Evolutionary conservation across 1,284 basidiomycete species (phyloP), one percentile per base, ranked within the genome.

Genomic region (Anthracocystis walkeri): DNA sequence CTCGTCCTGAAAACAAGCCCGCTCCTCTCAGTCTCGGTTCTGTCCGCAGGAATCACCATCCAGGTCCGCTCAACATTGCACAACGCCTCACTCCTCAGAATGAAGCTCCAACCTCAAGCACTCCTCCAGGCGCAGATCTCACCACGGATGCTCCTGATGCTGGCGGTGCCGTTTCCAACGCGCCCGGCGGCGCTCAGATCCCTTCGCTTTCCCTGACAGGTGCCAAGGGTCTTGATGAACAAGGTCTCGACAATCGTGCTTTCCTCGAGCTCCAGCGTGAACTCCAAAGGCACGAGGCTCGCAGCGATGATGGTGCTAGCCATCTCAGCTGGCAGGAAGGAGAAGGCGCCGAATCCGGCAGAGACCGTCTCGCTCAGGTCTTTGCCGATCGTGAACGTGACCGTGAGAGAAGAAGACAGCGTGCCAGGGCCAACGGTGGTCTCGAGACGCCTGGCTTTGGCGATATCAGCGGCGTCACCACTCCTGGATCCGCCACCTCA

Each of bases 261-360:
- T 82, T 82, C 48, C 70, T 79, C 55, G 80, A 82, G 45, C 69
- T 82, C 3, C 78, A 78, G 54, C 67, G 74, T 11, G 80, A 82
- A 56, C 65, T 82, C 12, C 77, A 79, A 52, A 50, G 76, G 42
- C 78, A 80, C 54, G 78, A 81, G 58, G 69, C 72, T 12, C 58
- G 63, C 18, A 60, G 58, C 25, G 76, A 73, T n/a, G 70, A 70
- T 11, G 64, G 55, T 3, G 60, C 27, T 27, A 64, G 65, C 25
- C 49, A 46, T 18, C 40, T 59, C 44, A 73, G 74, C 40, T 76
- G 64, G 65, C 58, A 62, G 14, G 72, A 58, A 7, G 52, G n/a
- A 7, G 53, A 71, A 7, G n/a, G 38, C 7, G 27, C 10, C 25
- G 49, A 57, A 70, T 40, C 53, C 4, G 58, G 57, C 40, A 46